Evolutionary conservation across 495 filamentous ascomycete genomes (phyloP), one percentile per base, ranked within the genome.

Genomic region (Penicillium flavigenum): DNA sequence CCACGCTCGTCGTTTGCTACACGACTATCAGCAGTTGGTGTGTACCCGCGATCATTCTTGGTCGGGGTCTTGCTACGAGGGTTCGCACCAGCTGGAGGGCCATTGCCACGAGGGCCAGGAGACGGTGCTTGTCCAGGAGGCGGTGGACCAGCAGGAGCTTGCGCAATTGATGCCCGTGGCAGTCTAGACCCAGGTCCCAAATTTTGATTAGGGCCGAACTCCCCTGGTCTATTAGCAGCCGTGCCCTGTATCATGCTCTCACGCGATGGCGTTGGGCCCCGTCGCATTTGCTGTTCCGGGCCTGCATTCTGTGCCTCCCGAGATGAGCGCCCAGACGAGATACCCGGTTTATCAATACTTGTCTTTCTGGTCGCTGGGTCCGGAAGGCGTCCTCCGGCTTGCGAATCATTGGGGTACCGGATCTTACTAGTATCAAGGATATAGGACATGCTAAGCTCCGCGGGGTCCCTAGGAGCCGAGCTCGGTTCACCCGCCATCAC

Each of bases 381-480:
- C 9, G 65, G 45, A 16, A 45, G 62, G 57, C 61, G 65, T 38
- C 69, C 73, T 46, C 79, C 78, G 29, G 79, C 79, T 67, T 81
- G 88, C 2, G 65, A 57, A 64, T 96, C 92, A 46, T 86, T 87
- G 0, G 94, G 94, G 70, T 98, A 99, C 36, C 93, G 83, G 47
- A 99, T 99, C 69, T 99, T 99, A 17, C 82, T 81, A 1, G 94
- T 99, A 70, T 98, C 94, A 39, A 99, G 77, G 51, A 96, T 81
- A 70, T 98, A 99, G 14, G 90, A 88, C 68, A 96, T 81, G 63
- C 88, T 89, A 60, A 99, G 80, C 68, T 99, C 94, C 49, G 82
- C 81, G 1, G 88, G 82, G 57, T 95, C 88, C 54, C 86, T 81
- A 0, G 89, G 82, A 29, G 89, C 87, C 10, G 91, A 91, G 72